A percentile compares a stretch with the other conserved stretches of the same genome.
These are phyloP conservation scores for Aaosphaeria arxii DNA, from an alignment of 2,329 filamentous ascomycete genomes.

Conservation along the genomic window DNA sequence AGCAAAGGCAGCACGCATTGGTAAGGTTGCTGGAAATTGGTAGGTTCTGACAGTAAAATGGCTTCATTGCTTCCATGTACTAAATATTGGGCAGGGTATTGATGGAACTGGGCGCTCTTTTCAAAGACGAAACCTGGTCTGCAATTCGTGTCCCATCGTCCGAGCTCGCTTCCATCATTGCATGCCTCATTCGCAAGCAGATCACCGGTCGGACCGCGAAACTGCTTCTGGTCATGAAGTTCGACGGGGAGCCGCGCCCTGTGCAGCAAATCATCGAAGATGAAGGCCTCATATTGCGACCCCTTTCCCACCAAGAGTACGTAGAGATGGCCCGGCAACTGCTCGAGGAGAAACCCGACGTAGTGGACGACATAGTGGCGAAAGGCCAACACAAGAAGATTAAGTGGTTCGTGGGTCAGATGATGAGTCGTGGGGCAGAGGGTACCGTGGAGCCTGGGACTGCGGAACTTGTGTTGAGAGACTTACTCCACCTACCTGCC, in stretches of 20 bases:
- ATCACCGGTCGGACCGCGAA: constrained; percentile 59
- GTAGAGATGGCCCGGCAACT: constrained; percentile 51
- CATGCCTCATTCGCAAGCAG: constrained; percentile 38
- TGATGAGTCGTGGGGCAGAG: constrained; percentile 60
- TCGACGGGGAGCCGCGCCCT: constrained; percentile 48
- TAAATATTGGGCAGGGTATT: constrained; percentile 38
- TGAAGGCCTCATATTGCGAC: constrained; percentile 54
- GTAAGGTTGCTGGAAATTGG: constrained; percentile 59
- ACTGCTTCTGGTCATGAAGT: constrained; percentile 54
- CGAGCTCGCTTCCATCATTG: constrained; percentile 45
- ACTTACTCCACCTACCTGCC: constrained; percentile 36
- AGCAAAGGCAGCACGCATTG: constrained; percentile 14
- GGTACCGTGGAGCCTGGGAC: constrained; percentile 61
- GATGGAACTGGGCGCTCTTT: constrained; percentile 51
- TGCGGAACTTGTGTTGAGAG: constrained; percentile 54
- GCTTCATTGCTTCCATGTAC: background rate
- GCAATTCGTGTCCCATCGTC: constrained; percentile 36
- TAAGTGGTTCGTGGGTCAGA: constrained; percentile 66
- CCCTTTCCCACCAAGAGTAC: constrained; percentile 57
- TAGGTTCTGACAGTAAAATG: constrained; percentile 10
- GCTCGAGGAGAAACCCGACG: constrained; percentile 53
- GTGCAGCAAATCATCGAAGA: constrained; percentile 55
- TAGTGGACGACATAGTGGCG: constrained; percentile 58
- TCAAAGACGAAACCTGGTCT: constrained; percentile 43
- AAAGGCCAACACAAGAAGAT: constrained; percentile 64